Base-by-base conservation (phyloP, 768 basidiomycete species). In the Rhodosporidiobolus odoratus region DNA sequence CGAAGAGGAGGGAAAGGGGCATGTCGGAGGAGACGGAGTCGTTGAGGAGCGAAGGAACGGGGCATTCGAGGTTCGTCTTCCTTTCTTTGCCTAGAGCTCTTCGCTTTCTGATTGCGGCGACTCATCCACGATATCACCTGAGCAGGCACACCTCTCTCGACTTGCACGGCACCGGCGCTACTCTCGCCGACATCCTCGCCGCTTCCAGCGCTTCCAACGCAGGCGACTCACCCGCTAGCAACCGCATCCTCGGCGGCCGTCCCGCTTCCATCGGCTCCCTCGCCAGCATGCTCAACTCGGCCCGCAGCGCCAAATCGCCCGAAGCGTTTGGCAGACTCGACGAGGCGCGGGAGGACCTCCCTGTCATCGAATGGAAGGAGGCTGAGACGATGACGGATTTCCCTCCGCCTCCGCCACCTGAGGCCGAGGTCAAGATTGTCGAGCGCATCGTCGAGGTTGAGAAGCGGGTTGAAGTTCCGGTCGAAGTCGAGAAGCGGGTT, bases 401-500 rank as follows among this genome's bases (percentile, higher is more conserved):
- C 32, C 30, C 67, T n/a, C n/a, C n/a, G n/a, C n/a, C n/a, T n/a
- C n/a, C n/a, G 43, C 37, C 34, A 2, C 58, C 52, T 9, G 61
- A 57, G 41, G 61, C 61, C 32, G 43, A 37, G 32, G 56, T 56
- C 54, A 9, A 52, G 21, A 57, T 58, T n/a, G 12, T 23, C 48
- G 48, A 50, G n/a, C 40, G 30, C 17, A 27, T 73, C 25, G 50
- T 68, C 37, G 69, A 70, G 37, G 57, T 54, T 45, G 30, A 54
- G 12, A 43, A 56, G 30, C 48, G 66, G 57, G 58, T 75, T 23
- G 76, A 78, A 41, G 57, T 58, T n/a, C 61, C 73, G 63, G 64
- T 76, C 72, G 60, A 75, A 43, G 75, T 78, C 43, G 75, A 76
- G 62, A 74, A 76, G 65, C 66, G 67, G 23, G 58, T 67, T 45